These are phyloP conservation scores for Rheum nobile DNA, from an alignment of 148 eudicot species.

Conservation along the genomic window DNA sequence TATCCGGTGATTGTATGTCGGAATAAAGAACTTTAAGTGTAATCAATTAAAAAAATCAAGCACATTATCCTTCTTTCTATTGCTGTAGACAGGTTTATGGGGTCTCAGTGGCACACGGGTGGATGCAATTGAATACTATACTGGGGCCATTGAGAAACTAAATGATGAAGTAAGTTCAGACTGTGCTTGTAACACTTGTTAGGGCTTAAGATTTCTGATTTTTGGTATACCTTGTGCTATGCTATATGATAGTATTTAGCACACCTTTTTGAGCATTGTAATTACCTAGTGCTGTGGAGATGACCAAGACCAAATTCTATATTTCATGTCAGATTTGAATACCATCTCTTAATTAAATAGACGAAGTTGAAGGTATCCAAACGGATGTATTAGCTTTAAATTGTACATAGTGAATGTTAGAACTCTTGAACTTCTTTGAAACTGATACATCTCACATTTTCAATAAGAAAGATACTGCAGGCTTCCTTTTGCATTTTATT, in stretches of 20 bases:
- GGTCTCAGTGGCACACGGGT: background rate
- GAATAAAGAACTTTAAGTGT: background rate
- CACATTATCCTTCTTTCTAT: slow-evolving; percentile 13
- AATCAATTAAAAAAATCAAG: background rate
- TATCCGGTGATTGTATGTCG: background rate
- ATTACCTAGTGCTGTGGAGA: background rate
- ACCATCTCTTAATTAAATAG: too few species aligned
- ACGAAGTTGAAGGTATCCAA: too few species aligned
- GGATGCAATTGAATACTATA: slow-evolving; percentile 6
- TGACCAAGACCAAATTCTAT: background rate
- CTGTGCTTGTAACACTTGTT: background rate
- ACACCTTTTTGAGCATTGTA: background rate
- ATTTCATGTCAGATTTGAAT: background rate
- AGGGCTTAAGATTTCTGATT: background rate
- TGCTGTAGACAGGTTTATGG: slow-evolving; percentile 64
- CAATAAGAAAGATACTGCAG: too few species aligned
- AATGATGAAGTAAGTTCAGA: background rate
- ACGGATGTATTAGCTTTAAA: too few species aligned
- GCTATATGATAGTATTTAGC: background rate
- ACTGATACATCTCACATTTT: too few species aligned
- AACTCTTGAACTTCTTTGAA: too few species aligned
- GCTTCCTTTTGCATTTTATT: background rate
- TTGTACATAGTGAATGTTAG: too few species aligned
- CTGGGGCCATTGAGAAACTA: background rate
- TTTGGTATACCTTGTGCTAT: too few species aligned